A percentile compares a stretch with the other conserved stretches of the same genome.
phyloP scores from a whole-genome alignment of 2,329 filamentous ascomycete species.

The Graphilbum fragrans region DNA sequence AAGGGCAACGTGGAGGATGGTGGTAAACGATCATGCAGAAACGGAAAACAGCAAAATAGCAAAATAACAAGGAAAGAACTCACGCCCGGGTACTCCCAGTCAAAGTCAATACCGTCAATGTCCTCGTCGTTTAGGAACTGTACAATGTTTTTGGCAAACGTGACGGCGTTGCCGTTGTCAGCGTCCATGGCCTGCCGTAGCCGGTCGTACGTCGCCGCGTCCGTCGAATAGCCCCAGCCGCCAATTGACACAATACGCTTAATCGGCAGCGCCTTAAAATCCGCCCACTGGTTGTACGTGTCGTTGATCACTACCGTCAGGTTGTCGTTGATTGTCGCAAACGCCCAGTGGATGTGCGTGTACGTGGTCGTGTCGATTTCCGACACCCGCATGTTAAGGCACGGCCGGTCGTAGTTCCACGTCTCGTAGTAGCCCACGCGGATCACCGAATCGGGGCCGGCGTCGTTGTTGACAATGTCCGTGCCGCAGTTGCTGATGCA shows the following conservation, averaged over 20 bases:
- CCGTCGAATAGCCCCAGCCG: constrained; percentile 30
- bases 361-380: constrained; percentile 13
- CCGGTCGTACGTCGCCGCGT: constrained; percentile 21
- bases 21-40: too few relatives aligned
- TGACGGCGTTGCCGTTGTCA: constrained; percentile 4
- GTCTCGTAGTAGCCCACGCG: constrained; percentile 24
- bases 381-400: constrained; percentile 16
- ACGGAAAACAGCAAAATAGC: background rate
- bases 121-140: constrained; percentile 3
- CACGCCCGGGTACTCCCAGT: constrained; percentile 7
- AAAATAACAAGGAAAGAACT: background rate
- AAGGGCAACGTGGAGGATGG: too few relatives aligned
- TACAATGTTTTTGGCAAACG: constrained; percentile 5
- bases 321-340: constrained; percentile 13
- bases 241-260: constrained; percentile 29
- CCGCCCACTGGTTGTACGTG: constrained; percentile 13
- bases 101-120: constrained; percentile 7
- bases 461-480: constrained; percentile 14
- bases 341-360: constrained; percentile 21
- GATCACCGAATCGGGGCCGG: background rate
- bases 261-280: constrained; percentile 15
- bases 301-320: constrained; percentile 12
- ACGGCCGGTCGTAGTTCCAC: constrained; percentile 18
- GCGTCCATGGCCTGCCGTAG: constrained; percentile 16
- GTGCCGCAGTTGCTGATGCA: constrained; percentile 29